phyloP scores from a whole-genome alignment of 805 yeast genomes.

The Cyberlindnera xishuangbannaensis region DNA sequence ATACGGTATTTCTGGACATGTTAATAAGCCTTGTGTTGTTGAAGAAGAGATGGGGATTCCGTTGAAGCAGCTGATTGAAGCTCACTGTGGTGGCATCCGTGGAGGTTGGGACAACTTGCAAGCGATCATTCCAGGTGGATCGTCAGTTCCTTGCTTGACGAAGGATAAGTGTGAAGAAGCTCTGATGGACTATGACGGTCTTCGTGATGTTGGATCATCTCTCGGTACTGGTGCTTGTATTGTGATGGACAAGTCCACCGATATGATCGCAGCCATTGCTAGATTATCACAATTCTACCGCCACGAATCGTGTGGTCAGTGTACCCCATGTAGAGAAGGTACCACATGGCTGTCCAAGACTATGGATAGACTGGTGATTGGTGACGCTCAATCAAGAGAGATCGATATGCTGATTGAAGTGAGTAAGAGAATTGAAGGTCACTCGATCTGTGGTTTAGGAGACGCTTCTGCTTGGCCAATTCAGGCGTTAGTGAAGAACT shows the following conservation, averaged over 20 bases:
- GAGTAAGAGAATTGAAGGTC: slow-evolving; percentile 85
- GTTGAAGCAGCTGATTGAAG: slow-evolving; percentile 72
- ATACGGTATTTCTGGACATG: slow-evolving; percentile 85
- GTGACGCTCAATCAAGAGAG: slow-evolving; percentile 77
- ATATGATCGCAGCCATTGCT: slow-evolving; percentile 80
- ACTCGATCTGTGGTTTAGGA: slow-evolving; percentile 87
- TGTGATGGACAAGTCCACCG: slow-evolving; percentile 84
- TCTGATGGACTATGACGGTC: slow-evolving; percentile 84
- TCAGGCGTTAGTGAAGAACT: slow-evolving; percentile 80
- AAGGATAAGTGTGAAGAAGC: slow-evolving; percentile 60
- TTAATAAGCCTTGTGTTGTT: slow-evolving; percentile 87
- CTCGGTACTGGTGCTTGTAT: slow-evolving; percentile 92
- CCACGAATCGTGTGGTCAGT: slow-evolving; percentile 93
- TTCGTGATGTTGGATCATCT: slow-evolving; percentile 80
- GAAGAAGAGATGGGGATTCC: slow-evolving; percentile 95
- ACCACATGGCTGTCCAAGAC: slow-evolving; percentile 79
- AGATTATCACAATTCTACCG: slow-evolving; percentile 79
- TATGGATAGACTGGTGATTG: slow-evolving; percentile 76
- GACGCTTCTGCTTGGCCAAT: slow-evolving; percentile 95
- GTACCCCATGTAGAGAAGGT: slow-evolving; percentile 94
- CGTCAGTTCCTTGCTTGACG: slow-evolving; percentile 79
- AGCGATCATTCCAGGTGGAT: slow-evolving; percentile 88
- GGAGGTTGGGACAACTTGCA: slow-evolving; percentile 92
- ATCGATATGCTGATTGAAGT: slow-evolving; percentile 82
- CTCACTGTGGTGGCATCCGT: slow-evolving; percentile 84